Evolutionary conservation across 805 yeast species (phyloP).

Genomic region (Barnettozyma populi): DNA sequence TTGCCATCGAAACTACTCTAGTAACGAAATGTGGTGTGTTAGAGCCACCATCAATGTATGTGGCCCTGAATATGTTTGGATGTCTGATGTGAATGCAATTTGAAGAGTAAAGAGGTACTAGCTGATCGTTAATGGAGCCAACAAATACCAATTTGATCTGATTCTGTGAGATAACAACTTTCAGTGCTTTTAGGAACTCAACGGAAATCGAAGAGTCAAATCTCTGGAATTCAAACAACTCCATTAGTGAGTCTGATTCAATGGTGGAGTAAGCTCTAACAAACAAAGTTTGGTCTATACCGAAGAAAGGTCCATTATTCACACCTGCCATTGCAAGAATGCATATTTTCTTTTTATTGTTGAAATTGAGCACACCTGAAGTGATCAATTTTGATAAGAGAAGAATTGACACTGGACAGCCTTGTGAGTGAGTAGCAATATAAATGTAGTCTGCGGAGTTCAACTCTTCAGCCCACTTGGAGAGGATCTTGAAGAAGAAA

Average conservation of each 20-base stretch:
- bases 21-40: conserved; percentile 76
- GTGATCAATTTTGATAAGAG: conserved; percentile 69
- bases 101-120: conserved; percentile 89
- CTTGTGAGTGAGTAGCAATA: conserved; percentile 94
- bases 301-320: conserved; percentile 90
- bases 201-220: conserved; percentile 66
- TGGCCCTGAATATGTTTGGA: conserved; percentile 86
- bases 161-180: conserved; percentile 49
- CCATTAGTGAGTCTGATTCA: conserved; percentile 81
- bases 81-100: conserved; percentile 77
- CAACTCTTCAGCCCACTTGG: conserved; percentile 51
- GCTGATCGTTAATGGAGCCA: conserved; percentile 89
- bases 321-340: conserved; percentile 94
- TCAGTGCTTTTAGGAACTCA: conserved; percentile 62
- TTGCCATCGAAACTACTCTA: conserved; percentile 65
- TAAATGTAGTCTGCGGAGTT: conserved; percentile 79
- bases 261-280: conserved; percentile 87
- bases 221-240: conserved; percentile 83
- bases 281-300: conserved; percentile 76
- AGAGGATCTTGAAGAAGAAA: conserved; percentile 66
- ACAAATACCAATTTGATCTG: conserved; percentile 77
- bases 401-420: conserved; percentile 85
- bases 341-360: conserved; percentile 42
- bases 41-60: conserved; percentile 79
- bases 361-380: conserved; percentile 40